phyloP scores from a whole-genome alignment of 1,139 yeast species.

The Trichomonascaceae sp. region DNA sequence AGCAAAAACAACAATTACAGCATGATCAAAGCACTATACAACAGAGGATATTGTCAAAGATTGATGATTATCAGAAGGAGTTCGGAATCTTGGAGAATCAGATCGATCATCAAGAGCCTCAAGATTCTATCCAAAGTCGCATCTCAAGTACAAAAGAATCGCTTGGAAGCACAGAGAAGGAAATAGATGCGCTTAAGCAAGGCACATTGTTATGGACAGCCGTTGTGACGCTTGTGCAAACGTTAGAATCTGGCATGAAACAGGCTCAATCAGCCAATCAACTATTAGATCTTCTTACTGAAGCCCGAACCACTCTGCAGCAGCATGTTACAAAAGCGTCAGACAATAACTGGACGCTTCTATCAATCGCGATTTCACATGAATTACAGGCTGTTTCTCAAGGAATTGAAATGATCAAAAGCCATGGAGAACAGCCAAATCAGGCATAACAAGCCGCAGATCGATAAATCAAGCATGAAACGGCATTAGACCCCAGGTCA shows the following conservation, averaged over 20 bases:
- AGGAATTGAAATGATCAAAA: slow-evolving; percentile 20
- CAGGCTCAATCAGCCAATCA: slow-evolving; percentile 1
- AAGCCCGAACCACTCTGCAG: slow-evolving; percentile 12
- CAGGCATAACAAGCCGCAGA: not conserved
- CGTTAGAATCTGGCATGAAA: slow-evolving; percentile 2
- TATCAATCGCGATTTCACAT: slow-evolving; percentile 29
- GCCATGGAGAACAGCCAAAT: not conserved
- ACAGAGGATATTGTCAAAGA: slow-evolving; percentile 12
- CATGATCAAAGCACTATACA: slow-evolving; percentile 11
- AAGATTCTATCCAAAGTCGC: not conserved
- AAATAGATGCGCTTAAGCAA: not conserved
- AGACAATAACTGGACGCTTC: slow-evolving; percentile 22
- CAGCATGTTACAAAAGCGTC: slow-evolving; percentile 17
- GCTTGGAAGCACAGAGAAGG: not conserved
- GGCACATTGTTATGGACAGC: slow-evolving; percentile 5
- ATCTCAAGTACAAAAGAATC: slow-evolving; percentile 1
- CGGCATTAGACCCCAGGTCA: too few species aligned
- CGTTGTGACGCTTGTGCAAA: slow-evolving; percentile 2
- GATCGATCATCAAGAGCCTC: not conserved
- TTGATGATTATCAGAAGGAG: slow-evolving; percentile 13
- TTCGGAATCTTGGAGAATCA: slow-evolving; percentile 13
- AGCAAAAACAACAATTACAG: slow-evolving; percentile 8
- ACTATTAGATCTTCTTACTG: slow-evolving; percentile 14
- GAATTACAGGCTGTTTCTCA: slow-evolving; percentile 26
- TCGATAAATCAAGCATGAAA: too few species aligned